Conservation (phyloP, 305 asterid species). For the Lippia alba region DNA sequence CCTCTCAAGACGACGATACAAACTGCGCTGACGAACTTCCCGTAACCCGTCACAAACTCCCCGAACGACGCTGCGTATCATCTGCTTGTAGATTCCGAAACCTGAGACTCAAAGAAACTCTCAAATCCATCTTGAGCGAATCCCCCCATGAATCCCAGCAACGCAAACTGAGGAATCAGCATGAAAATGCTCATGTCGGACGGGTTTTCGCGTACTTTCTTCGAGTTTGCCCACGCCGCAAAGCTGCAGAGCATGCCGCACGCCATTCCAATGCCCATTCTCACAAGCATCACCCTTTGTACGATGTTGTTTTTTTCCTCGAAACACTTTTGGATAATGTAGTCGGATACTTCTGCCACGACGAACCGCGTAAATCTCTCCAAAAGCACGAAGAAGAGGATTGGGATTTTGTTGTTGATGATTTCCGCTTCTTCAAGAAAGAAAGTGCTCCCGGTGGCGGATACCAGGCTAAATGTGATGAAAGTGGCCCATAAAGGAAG, state of each 20-base stretch:
- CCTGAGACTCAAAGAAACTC: constrained; percentile 23
- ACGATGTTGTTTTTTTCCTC: not conserved
- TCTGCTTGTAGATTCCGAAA: not conserved
- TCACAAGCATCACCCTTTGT: constrained; percentile 1
- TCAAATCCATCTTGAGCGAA: constrained; percentile 12
- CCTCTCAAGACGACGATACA: constrained; percentile 7
- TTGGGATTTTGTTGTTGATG: not conserved
- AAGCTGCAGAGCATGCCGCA: constrained; percentile 25
- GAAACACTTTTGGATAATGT: not conserved
- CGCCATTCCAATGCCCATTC: constrained; percentile 30
- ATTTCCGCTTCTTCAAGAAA: constrained; percentile 21
- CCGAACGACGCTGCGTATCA: not conserved
- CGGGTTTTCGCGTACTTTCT: not conserved
- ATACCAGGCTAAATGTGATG: constrained; percentile 23
- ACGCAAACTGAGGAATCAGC: constrained; percentile 18
- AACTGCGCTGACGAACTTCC: constrained; percentile 16
- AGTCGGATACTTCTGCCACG: not conserved
- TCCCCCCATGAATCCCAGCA: constrained; percentile 23
- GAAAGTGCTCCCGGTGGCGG: constrained; percentile 29
- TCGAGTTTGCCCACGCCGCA: constrained; percentile 7
- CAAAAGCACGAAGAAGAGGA: not conserved
- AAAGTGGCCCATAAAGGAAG: constrained; percentile 30
- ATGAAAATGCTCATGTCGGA: not conserved
- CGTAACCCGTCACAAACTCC: constrained; percentile 12
- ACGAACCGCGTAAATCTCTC: not conserved